Base-by-base conservation (phyloP, 2,329 filamentous ascomycete species). In the Apiospora saccharicola region DNA sequence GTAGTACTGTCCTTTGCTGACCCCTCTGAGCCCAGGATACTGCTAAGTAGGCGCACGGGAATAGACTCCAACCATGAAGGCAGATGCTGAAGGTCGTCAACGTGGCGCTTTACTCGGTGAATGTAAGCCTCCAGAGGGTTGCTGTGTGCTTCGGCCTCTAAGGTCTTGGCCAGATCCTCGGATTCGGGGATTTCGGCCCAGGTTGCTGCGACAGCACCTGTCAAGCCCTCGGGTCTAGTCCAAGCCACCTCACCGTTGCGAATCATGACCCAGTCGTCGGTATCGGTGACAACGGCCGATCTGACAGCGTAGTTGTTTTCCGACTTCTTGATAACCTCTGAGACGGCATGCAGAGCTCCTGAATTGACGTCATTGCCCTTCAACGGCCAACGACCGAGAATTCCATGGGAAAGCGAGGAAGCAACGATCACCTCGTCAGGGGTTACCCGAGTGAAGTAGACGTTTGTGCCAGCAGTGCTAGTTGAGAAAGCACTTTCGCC, bases 371-470 rank as follows among this genome's bases (percentile, higher is more conserved):
- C 77, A 4, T 80, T 79, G 1, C 83, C 76, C 73, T 89, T 88
- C 37, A 92, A 80, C 2, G 89, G 82, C 94, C 94, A 98, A 71
- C 91, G 89, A 19, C 90, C 93, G 44, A 98, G 86, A 51, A 95
- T 84, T n/a, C 88, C 91, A 76, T 95, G 90, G 0, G 94, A 96
- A 41, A 86, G 86, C 0, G 95, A 97, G 1, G 94, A 94, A 7
- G 94, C 87, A 37, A 98, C 86, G 43, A 89, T 86, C 2, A 94
- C 86, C 78, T 97, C 94, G 12, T 92, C 90, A 46, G 91, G 86
- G 0, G 94, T 95, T 73, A 96, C 87, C 73, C 95, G 91, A 2
- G 93, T 95, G 80, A 98, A 98, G 84, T 94, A 98, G 10, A 98
- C 92, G 77, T 96, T 95, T 26, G 93, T 91, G 73, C 92, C 93